Base-by-base conservation (phyloP, 495 filamentous ascomycete species). In the Bacidia gigantensis region DNA sequence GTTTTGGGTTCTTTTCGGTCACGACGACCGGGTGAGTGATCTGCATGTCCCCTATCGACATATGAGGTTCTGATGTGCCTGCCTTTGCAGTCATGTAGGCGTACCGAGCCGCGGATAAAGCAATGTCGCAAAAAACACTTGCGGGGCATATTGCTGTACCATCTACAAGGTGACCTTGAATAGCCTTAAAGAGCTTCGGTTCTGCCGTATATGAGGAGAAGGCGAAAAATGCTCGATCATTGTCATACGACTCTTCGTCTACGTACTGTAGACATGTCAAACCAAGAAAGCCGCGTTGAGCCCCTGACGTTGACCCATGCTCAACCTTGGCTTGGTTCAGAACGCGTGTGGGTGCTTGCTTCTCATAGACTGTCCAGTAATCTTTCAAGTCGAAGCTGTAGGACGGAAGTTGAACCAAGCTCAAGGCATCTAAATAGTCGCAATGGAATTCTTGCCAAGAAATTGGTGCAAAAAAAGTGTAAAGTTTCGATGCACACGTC, bases 81-180 rank as follows among this genome's bases (percentile, higher is more conserved):
- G 25, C 2, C 18, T 45, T 32, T 22, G 26, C 60, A 51, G 69
- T 56, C 53, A 67, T 65, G 52, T 63, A 64, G 26, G 70, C 57
- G 54, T 74, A 72, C 52, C 72, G 64, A 35, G 65, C 63, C 22
- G 66, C 61, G 20, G 71, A 72, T 58, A 72, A 57, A 11, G 70
- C 70, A 67, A 71, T 70, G 55, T 74, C 71, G 18, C 64, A 66
- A 53, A 72, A 72, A 42, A 74, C 46, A 24, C 52, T 29, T n/a
- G 42, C 12, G 25, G 56, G 56, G 26, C 62, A 67, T 3, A 73
- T 54, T 2, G 64, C 56, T 11, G 58, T 57, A 14, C 72, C 74
- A 57, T 84, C 80, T 56, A 81, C 78, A 44, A 70, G 50, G 57
- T 84, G 80, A 29, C 78, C 80, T 5, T 66, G 60, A 46, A 81